Evolutionary conservation across 352 stramenopile genomes (phyloP), one percentile per base, ranked within the genome.

Genomic region (Globisporangium echinulatum): DNA sequence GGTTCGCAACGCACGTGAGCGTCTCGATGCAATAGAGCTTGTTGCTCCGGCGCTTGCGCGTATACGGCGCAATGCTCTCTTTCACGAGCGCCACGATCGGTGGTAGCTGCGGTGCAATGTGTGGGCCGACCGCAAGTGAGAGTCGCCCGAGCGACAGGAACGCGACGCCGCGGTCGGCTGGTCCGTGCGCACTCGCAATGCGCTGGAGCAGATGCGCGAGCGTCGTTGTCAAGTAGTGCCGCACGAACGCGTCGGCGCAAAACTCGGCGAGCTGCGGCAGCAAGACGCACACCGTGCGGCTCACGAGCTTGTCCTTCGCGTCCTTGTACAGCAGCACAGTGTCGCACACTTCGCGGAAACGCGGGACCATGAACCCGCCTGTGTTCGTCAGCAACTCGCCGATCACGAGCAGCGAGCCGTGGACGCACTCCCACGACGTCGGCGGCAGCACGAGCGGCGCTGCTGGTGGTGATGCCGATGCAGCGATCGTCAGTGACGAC

Each of bases 351-450:
- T 98, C 94, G 56, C 96, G 92, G 68, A 98, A 99, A 6, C 97
- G 84, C 7, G 97, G 96, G 38, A 98, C 75, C 85, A 99, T 98
- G 68, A 99, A 99, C n/a, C 83, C 71, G 1, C 93, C 84, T 5
- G 96, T 97, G 66, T 98, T 89, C 9, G 96, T 77, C 38, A 99
- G 76, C 59, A 99, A 84, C 55, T 98, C 92, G 37, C 85, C 83
- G 25, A 99, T 91, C 8, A 97, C 90, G 0, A 99, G 72, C 19
- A 99, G 72, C 7, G 95, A 98, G 10, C 97, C 97, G 67, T 99
- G 97, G 0, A 92, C 81, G 43, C 75, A 84, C 52, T 91, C 83
- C 83, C 82, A 92, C 5, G 82, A 77, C 2, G 78, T 67, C 37
- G 72, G 50, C 5, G 64, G 49, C 3, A 65, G 55, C 52, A 52